Evolutionary conservation across 768 basidiomycete genomes (phyloP).

Genomic region (Russula sp.): DNA sequence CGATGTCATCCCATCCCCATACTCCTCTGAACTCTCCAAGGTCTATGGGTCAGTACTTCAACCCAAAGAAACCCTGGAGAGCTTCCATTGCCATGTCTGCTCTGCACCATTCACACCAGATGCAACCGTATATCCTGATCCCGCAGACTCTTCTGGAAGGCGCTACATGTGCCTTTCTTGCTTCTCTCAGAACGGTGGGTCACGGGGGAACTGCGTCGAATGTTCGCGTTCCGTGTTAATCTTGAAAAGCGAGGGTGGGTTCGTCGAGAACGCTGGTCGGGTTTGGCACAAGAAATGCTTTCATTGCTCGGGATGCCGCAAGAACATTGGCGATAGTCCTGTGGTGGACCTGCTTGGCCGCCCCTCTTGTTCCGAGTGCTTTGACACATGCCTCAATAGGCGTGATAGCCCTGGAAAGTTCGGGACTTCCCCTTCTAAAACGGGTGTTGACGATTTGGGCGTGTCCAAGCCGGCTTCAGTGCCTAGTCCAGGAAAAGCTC

Average conservation of each 20-base stretch:
- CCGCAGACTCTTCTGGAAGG: constrained; percentile 26
- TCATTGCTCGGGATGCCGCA: constrained; percentile 63
- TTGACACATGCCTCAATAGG: constrained; percentile 61
- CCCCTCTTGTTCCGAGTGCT: constrained; percentile 75
- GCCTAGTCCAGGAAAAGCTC: constrained; percentile 22
- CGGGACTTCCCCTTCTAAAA: constrained; percentile 26
- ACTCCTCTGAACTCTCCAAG: constrained; percentile 59
- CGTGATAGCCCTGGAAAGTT: constrained; percentile 32
- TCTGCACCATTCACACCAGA: constrained; percentile 63
- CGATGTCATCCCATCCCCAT: constrained; percentile 48
- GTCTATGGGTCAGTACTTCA: constrained; percentile 82
- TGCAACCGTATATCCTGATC: constrained; percentile 81
- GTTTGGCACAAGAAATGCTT: constrained; percentile 85
- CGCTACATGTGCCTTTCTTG: constrained; percentile 71
- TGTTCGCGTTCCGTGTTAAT: constrained; percentile 68
- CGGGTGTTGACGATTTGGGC: constrained; percentile 36
- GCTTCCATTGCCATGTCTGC: constrained; percentile 65
- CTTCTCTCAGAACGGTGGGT: constrained; percentile 65
- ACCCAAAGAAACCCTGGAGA: constrained; percentile 62
- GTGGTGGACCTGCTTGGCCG: constrained; percentile 80
- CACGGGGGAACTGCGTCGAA: constrained; percentile 61
- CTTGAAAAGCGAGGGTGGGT: constrained; percentile 70
- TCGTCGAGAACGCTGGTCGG: constrained; percentile 58
- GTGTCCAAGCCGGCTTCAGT: constrained; percentile 31
- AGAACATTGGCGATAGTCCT: constrained; percentile 63